These are phyloP conservation scores for Leavenworthia alabamica DNA, from an alignment of 345 rosid genomes.

Conservation along the genomic window DNA sequence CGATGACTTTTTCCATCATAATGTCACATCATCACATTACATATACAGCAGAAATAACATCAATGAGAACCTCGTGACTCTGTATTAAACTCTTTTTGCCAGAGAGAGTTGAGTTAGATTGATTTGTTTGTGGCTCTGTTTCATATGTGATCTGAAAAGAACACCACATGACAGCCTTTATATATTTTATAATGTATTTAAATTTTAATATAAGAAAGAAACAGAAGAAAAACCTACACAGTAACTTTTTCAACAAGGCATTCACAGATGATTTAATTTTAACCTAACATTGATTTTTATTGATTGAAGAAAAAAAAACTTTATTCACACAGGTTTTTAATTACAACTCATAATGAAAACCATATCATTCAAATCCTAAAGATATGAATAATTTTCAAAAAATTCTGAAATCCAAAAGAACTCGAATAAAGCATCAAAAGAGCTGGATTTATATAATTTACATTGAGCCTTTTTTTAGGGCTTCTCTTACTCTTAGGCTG, in stretches of 20 bases:
- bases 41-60: not conserved
- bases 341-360: slow-evolving; percentile 17
- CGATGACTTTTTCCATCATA: not conserved
- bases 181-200: not conserved
- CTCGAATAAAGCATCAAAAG: not conserved
- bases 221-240: slow-evolving; percentile 13
- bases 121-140: slow-evolving; percentile 6
- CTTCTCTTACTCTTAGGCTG: slow-evolving; percentile 57
- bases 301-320: not conserved
- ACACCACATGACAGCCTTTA: slow-evolving; percentile 29
- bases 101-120: slow-evolving; percentile 20
- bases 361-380: slow-evolving; percentile 22
- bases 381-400: slow-evolving; percentile 30
- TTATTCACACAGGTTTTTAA: slow-evolving; percentile 23
- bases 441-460: slow-evolving; percentile 13
- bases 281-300: slow-evolving; percentile 17
- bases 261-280: not conserved
- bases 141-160: slow-evolving; percentile 12
- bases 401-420: slow-evolving; percentile 7
- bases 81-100: slow-evolving; percentile 5
- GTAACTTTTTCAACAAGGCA: slow-evolving; percentile 25
- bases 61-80: slow-evolving; percentile 19
- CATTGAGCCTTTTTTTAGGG: slow-evolving; percentile 3
- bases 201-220: not conserved
- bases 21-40: not conserved